phyloP scores from a whole-genome alignment of 768 basidiomycete genomes.

The Lactifluus rugatus region DNA sequence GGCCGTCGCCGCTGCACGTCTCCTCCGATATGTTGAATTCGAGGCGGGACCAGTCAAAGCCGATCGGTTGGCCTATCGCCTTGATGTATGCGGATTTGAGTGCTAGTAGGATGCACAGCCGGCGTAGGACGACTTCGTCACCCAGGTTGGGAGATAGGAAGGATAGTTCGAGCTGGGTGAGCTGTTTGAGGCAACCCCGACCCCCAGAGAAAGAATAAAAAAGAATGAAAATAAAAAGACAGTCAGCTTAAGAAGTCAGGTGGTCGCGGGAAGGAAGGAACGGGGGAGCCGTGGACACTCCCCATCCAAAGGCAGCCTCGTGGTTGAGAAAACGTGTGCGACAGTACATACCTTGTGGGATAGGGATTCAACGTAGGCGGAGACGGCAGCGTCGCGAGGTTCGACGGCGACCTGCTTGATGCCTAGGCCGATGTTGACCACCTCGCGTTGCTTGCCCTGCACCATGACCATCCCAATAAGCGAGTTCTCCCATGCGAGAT shows the following conservation, averaged over 20 bases:
- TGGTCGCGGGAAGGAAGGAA: not conserved
- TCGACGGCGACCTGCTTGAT: slow-evolving; percentile 58
- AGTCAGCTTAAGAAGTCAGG: no score
- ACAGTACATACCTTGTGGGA: slow-evolving; percentile 62
- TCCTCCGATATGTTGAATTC: slow-evolving; percentile 68
- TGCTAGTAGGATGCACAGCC: slow-evolving; percentile 67
- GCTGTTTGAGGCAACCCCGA: slow-evolving; percentile 23
- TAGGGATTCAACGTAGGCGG: slow-evolving; percentile 60
- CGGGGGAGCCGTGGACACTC: not conserved
- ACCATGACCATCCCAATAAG: slow-evolving; percentile 81
- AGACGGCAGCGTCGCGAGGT: slow-evolving; percentile 47
- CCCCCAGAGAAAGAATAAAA: slow-evolving; percentile 23
- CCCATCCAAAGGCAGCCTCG: not conserved
- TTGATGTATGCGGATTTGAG: slow-evolving; percentile 77
- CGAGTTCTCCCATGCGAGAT: slow-evolving; percentile 56
- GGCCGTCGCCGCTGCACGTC: slow-evolving; percentile 56
- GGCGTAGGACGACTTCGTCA: slow-evolving; percentile 59
- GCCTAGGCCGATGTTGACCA: slow-evolving; percentile 76
- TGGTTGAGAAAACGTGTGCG: not conserved
- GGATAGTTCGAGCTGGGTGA: slow-evolving; percentile 42
- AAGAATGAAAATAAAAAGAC: not conserved
- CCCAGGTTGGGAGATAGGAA: slow-evolving; percentile 42
- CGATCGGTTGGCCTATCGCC: slow-evolving; percentile 71
- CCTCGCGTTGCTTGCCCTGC: slow-evolving; percentile 63
- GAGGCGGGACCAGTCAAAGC: slow-evolving; percentile 73